phyloP scores from a whole-genome alignment of 164 flowering plant genomes.

The Pachysandra terminalis region DNA sequence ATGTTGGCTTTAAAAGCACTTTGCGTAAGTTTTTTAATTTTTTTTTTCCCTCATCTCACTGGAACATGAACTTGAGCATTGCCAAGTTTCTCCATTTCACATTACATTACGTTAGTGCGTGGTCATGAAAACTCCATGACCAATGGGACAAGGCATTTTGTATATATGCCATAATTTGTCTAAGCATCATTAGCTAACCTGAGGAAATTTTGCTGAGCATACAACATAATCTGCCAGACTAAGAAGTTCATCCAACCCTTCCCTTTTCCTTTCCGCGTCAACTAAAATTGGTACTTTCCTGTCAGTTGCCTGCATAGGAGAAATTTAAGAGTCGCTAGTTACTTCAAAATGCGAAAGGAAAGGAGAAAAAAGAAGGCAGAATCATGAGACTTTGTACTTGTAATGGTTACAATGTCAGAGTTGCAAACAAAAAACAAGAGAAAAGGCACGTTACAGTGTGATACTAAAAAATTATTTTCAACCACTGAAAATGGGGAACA shows the following conservation, averaged over 20 bases:
- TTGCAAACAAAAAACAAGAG: not conserved
- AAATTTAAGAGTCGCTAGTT: constrained; percentile 15
- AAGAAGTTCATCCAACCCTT: constrained; percentile 83
- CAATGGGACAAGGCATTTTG: not conserved
- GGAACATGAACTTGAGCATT: no score
- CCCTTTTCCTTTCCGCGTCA: constrained; percentile 83
- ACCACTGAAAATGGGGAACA: no score
- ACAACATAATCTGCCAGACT: constrained; percentile 55
- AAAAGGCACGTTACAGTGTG: no score
- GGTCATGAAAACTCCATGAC: no score
- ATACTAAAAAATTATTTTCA: no score
- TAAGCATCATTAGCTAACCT: constrained; percentile 39
- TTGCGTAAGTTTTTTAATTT: no score
- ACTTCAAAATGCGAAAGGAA: not conserved
- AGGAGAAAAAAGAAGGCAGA: not conserved
- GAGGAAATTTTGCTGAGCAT: constrained; percentile 84
- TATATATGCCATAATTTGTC: not conserved
- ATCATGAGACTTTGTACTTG: not conserved
- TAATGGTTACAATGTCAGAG: no score
- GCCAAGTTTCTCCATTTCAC: no score
- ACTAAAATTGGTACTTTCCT: constrained; percentile 70
- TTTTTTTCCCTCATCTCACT: no score
- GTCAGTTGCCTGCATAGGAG: constrained; percentile 65
- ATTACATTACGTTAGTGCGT: no score
- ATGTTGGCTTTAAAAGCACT: no score